Percentiles rank a stretch among this genome's conserved stretches.
Evolutionary conservation across 768 basidiomycete genomes (phyloP).

Genomic region (Gloeopeniophorella convolvens): DNA sequence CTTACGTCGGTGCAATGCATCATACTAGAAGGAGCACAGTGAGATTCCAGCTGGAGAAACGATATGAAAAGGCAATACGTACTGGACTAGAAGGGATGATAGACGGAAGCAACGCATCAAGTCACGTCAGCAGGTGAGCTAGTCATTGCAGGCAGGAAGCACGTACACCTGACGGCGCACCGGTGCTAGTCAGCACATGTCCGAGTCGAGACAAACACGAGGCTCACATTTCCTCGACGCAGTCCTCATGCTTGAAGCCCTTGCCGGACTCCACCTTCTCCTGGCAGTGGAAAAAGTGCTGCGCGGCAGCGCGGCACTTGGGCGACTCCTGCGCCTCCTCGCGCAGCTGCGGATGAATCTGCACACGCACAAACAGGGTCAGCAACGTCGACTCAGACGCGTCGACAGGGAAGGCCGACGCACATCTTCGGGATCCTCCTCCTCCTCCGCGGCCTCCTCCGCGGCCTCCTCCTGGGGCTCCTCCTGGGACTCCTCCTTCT

Average conservation of each 20-base stretch:
- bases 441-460: conserved; percentile 42
- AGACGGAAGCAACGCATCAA: not conserved
- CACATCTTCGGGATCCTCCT: conserved; percentile 77
- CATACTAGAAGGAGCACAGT: conserved; percentile 43
- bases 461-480: conserved; percentile 35
- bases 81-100: conserved; percentile 54
- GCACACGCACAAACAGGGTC: not conserved
- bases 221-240: conserved; percentile 85
- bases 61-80: conserved; percentile 28
- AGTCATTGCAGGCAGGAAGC: not conserved
- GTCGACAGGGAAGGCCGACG: conserved; percentile 27
- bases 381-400: not conserved
- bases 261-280: conserved; percentile 79
- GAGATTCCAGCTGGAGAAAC: conserved; percentile 8
- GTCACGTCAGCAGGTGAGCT: conserved; percentile 1
- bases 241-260: conserved; percentile 88
- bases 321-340: conserved; percentile 66
- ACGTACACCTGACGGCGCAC: conserved; percentile 23
- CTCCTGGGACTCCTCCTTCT: conserved; percentile 31
- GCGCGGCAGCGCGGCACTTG: conserved; percentile 60
- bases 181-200: not conserved
- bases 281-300: conserved; percentile 88
- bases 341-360: conserved; percentile 66
- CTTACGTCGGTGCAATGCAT: conserved; percentile 89
- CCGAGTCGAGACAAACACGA: not conserved